Base-by-base conservation (phyloP, 192 early-diverging fungal genomes). In the Coemansia sp. region DNA sequence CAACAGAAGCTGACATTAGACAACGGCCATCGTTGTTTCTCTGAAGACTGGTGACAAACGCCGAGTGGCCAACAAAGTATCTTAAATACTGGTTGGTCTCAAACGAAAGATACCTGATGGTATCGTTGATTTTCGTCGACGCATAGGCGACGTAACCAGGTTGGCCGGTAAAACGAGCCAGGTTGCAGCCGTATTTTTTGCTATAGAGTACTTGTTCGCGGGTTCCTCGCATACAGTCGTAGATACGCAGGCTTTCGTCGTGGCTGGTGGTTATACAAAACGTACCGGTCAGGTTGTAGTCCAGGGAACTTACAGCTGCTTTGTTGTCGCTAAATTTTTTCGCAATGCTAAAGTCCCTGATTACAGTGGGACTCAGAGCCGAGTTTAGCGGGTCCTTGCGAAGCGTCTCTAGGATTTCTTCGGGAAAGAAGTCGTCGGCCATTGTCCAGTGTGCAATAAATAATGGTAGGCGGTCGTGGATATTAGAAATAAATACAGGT, bases 41-140 rank as follows among this genome's bases (percentile, higher is more conserved):
- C 74, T 94, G 92, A 51, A 98, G 70, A 17, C 86, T 83, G 15
- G 88, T 87, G 2, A 99, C 97, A 18, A 85, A 86, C 58, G 77
- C 85, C 36, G 74, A 86, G 71, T 99, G 97, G 2, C 95, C 97
- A 22, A 84, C 83, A 83, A 99, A 99, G 75, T 99, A 99, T 37
- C 91, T 81, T 39, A 99, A 86, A 69, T 92, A 99, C 77, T 92
- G 90, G 81, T 99, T 99, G 41, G 96, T 95, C 67, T 96, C 92
- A n/a, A 93, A 75, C 18, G 95, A 97, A 41, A 98, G 81, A 75
- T 98, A 99, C 68, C 97, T 82, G 38, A 99, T 90, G 0, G 91
- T 91, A 77, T 98, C 96, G 81, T 96, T 91, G 72, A 93, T 90
- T 71, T 99, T 99, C 65, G 95, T 97, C 5, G 96, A 98, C 8